A percentile compares a stretch with the other conserved stretches of the same genome.
These are phyloP conservation scores for Fusarium sp. DNA, from an alignment of 2,329 filamentous ascomycete species.

Conservation along the genomic window DNA sequence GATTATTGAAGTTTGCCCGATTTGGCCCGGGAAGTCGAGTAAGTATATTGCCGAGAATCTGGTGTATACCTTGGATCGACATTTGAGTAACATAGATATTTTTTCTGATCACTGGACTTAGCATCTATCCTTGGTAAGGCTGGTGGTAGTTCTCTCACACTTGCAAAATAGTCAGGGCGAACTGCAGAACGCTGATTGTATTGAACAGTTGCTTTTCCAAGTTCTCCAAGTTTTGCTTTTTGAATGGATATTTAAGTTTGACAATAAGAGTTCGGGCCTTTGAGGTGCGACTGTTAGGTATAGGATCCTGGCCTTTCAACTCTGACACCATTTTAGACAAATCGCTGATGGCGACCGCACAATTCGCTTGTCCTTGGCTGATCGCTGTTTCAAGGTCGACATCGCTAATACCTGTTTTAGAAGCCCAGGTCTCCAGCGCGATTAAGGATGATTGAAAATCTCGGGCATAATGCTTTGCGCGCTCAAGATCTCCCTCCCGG, in stretches of 20 bases:
- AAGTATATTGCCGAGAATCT: accelerated
- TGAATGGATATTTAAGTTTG: neutral
- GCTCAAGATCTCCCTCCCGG: neutral
- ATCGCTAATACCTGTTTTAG: accelerated
- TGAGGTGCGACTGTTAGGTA: neutral
- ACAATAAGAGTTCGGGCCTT: accelerated
- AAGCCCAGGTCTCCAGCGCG: neutral
- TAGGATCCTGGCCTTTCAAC: neutral
- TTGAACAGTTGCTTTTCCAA: accelerated
- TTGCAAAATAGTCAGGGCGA: neutral
- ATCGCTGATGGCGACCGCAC: accelerated
- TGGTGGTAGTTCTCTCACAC: accelerated
- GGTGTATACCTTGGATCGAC: neutral
- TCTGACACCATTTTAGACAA: neutral
- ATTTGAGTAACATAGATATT: accelerated
- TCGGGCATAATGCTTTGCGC: neutral
- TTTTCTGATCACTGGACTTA: neutral
- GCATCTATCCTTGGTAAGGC: accelerated
- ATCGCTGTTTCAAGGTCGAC: neutral
- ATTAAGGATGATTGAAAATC: neutral
- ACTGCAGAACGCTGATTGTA: accelerated
- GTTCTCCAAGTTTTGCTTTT: neutral
- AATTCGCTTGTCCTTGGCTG: neutral
- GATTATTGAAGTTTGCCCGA: accelerated
- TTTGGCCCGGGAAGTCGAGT: accelerated